phyloP scores from a whole-genome alignment of 2,329 filamentous ascomycete genomes.

The Didymella pinodella region DNA sequence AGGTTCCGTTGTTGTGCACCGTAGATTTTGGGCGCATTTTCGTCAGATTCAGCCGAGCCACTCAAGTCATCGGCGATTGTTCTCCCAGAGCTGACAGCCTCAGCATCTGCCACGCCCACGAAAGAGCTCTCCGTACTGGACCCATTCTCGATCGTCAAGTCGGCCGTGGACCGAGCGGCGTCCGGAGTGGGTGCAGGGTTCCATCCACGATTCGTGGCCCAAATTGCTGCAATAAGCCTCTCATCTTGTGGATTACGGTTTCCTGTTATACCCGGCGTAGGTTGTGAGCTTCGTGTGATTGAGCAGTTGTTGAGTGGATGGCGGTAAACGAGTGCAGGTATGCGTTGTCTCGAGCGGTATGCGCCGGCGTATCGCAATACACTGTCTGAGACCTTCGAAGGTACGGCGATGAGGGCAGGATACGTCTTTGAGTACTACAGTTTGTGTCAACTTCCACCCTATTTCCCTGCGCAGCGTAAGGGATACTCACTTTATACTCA shows the following conservation, averaged over 20 bases:
- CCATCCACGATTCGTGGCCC: constrained; percentile 67
- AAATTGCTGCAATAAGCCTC: constrained; percentile 90
- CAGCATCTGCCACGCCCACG: constrained; percentile 41
- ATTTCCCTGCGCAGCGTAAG: neutral
- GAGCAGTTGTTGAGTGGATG: constrained; percentile 97
- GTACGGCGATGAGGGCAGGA: constrained; percentile 83
- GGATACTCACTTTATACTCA: constrained; percentile 70
- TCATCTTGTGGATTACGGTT: constrained; percentile 97
- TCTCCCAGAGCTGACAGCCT: constrained; percentile 25
- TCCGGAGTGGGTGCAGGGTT: constrained; percentile 34
- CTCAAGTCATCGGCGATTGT: constrained; percentile 39
- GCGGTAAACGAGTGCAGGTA: constrained; percentile 91
- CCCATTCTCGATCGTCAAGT: constrained; percentile 46
- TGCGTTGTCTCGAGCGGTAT: constrained; percentile 87
- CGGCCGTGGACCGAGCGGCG: constrained; percentile 35
- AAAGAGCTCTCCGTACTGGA: constrained; percentile 48
- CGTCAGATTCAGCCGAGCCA: constrained; percentile 49
- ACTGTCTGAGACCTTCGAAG: constrained; percentile 92
- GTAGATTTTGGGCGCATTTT: constrained; percentile 65
- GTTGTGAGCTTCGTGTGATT: constrained; percentile 93
- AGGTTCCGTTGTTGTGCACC: constrained; percentile 92
- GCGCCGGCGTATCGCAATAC: constrained; percentile 90
- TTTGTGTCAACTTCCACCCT: constrained; percentile 24
- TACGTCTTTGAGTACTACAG: constrained; percentile 86
- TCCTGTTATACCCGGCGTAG: constrained; percentile 81